These are phyloP conservation scores for Galeopsis tetrahit DNA, from an alignment of 257 asterid genomes.

Conservation along the genomic window DNA sequence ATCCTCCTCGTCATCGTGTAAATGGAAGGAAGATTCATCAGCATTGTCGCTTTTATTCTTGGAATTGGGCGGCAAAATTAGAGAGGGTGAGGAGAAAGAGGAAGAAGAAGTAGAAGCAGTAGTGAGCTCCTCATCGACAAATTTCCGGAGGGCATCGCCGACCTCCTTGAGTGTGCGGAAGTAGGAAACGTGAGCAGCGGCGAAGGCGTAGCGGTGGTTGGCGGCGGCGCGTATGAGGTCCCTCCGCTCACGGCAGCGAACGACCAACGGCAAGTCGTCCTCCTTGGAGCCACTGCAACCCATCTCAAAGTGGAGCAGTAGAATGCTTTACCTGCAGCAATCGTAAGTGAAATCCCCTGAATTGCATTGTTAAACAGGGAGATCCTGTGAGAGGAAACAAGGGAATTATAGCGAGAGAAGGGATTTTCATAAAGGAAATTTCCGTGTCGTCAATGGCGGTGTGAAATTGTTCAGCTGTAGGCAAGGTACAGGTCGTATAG, in stretches of 20 bases:
- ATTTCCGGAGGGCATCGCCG: constrained; percentile 89
- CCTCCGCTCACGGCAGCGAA: constrained; percentile 82
- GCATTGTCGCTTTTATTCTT: constrained; percentile 38
- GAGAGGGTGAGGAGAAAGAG: constrained; percentile 72
- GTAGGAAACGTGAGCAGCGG: constrained; percentile 90
- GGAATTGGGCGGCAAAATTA: constrained; percentile 64
- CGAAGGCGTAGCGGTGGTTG: constrained; percentile 83
- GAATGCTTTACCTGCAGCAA: constrained; percentile 33
- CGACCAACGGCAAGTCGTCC: constrained; percentile 72
- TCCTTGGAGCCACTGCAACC: constrained; percentile 88
- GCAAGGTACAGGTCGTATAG: constrained; percentile 37
- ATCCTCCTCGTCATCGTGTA: constrained; percentile 45
- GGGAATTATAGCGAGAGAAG: constrained; percentile 19
- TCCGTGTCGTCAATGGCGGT: constrained; percentile 36
- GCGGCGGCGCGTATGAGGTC: constrained; percentile 86
- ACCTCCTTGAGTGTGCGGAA: constrained; percentile 78
- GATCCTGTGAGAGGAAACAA: constrained; percentile 10
- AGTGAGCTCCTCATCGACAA: constrained; percentile 87
- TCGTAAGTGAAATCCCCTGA: constrained; percentile 29
- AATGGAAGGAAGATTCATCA: constrained; percentile 43
- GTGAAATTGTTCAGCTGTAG: constrained; percentile 35
- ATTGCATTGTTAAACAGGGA: constrained; percentile 46
- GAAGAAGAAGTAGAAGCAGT: constrained; percentile 54
- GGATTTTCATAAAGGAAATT: constrained; percentile 15
- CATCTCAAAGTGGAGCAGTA: constrained; percentile 45